Base-by-base conservation (phyloP, 2,329 filamentous ascomycete genomes). In the Colletotrichum sp. region DNA sequence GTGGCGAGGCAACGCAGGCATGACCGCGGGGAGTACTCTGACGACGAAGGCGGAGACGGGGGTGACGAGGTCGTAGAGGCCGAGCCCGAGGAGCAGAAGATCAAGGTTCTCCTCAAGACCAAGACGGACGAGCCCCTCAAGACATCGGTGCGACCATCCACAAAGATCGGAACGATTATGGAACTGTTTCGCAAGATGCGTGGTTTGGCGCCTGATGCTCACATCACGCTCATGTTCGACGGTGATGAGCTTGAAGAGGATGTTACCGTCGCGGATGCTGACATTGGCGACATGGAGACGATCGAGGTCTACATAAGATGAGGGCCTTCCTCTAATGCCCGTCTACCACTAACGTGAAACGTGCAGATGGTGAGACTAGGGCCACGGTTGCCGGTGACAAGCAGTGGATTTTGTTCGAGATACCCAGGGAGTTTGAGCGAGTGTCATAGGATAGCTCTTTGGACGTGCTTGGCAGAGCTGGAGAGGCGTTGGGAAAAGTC, bases 221-320 rank as follows among this genome's bases (percentile, higher is more conserved):
- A 88, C 0, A 85, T 97, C 5, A 88, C 89, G 48, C 85, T 98
- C 13, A 87, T 89, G 78, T 96, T 95, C 83, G 95, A 98, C 79
- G 95, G 95, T 16, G 95, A 96, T 67, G 86, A 87, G 63, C 85
- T 98, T 32, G 90, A 93, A 16, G 89, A 90, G 22, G 87, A 91
- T 2, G 85, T 86, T 34, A 90, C 88, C 3, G 88, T 97, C 61
- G 87, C 87, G 60, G 92, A 94, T 44, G 90, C 92, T 4, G 95
- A 95, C 22, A 91, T 98, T 55, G 91, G 91, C 61, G 94, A 98
- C 80, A 88, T 93, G 86, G 94, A 96, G 82, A 88, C 90, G 32
- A 86, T 98, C 39, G 95, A 98, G 83, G 94, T 97, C 27, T 89
- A 93, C 78, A 84, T 96, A 70, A 91, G 55, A 44, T 76, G 71